These are phyloP conservation scores for Neopestalotiopsis clavispora DNA, from an alignment of 2,329 filamentous ascomycete species.

Conservation along the genomic window DNA sequence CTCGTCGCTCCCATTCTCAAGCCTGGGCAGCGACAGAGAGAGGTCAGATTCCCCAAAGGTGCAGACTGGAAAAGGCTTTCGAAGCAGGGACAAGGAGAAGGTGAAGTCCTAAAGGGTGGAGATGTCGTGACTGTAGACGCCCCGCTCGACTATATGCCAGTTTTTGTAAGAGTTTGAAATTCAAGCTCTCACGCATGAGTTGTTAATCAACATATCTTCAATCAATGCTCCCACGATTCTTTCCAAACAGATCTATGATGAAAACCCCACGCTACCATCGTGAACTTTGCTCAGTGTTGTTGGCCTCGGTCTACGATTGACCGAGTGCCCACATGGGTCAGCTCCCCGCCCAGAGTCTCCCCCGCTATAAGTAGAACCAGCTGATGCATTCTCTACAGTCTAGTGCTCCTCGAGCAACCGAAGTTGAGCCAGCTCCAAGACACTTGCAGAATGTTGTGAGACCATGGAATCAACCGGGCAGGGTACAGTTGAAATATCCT, in stretches of 20 bases:
- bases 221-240: too few relatives aligned
- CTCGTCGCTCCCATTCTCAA: conserved; percentile 61
- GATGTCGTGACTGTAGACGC: conserved; percentile 22
- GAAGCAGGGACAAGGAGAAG: conserved; percentile 6
- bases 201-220: too few relatives aligned
- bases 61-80: conserved; percentile 25
- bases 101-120: conserved; percentile 19
- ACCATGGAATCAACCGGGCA: too few relatives aligned
- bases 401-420: not conserved
- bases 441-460: not conserved
- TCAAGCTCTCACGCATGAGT: too few relatives aligned
- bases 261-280: too few relatives aligned
- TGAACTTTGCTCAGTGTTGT: not conserved
- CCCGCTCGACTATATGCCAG: conserved; percentile 25
- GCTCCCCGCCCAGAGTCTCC: not conserved
- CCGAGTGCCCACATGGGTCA: not conserved
- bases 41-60: conserved; percentile 57
- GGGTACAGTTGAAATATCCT: too few relatives aligned
- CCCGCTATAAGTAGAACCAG: conserved; percentile 1
- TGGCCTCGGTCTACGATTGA: not conserved
- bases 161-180: conserved; percentile 18
- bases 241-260: too few relatives aligned
- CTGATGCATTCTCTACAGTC: not conserved
- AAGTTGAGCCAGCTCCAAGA: not conserved
- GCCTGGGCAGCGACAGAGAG: conserved; percentile 35